Evolutionary conservation across 129 eudicot genomes (phyloP).

Genomic region (Sambucus nigra): DNA sequence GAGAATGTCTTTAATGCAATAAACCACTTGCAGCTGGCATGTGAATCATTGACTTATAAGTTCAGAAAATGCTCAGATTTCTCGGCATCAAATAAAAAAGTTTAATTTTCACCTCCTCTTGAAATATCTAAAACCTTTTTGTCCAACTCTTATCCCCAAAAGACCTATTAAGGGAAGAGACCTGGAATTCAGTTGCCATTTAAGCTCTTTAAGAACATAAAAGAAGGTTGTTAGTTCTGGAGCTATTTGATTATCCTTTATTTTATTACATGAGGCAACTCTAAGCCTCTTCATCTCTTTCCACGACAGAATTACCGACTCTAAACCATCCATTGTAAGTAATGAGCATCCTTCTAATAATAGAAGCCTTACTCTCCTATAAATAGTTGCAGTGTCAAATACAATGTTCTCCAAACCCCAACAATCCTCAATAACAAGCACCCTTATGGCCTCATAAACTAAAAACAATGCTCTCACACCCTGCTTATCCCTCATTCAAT

Average conservation of each 20-base stretch:
- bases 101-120: conserved; percentile 28
- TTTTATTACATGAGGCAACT: conserved; percentile 78
- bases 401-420: conserved; percentile 80
- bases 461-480: conserved; percentile 68
- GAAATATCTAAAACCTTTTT: conserved; percentile 76
- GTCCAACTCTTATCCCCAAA: conserved; percentile 82
- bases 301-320: conserved; percentile 70
- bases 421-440: conserved; percentile 64
- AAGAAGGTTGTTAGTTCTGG: conserved; percentile 68
- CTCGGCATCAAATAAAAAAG: background rate
- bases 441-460: conserved; percentile 60
- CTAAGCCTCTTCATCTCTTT: conserved; percentile 70
- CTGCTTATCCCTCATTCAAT: conserved; percentile 64
- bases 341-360: conserved; percentile 90
- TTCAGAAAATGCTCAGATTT: too few species aligned
- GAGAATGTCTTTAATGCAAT: too few species aligned
- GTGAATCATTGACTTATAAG: too few species aligned
- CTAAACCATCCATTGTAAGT: conserved; percentile 76
- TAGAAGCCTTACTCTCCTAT: conserved; percentile 62
- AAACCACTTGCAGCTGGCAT: too few species aligned
- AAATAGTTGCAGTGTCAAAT: conserved; percentile 59
- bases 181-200: conserved; percentile 84
- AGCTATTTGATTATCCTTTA: conserved; percentile 74
- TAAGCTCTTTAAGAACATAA: conserved; percentile 72
- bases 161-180: conserved; percentile 73